phyloP scores from a whole-genome alignment of 352 stramenopile genomes.

The Pythium sp. region DNA sequence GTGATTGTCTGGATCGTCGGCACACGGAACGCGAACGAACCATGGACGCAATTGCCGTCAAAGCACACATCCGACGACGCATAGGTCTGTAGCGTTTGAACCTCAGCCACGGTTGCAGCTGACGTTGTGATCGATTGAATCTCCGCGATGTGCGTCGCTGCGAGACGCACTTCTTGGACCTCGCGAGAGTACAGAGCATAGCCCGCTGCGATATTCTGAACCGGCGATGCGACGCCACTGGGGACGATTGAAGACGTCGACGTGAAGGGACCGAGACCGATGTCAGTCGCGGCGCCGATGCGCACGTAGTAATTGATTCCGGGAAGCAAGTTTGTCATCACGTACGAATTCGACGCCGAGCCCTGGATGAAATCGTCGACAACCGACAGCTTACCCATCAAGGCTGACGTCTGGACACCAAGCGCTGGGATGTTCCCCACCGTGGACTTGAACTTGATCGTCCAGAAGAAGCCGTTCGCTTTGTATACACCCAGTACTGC shows the following conservation, averaged over 20 bases:
- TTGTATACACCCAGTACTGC: constrained; percentile 57
- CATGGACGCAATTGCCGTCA: constrained; percentile 43
- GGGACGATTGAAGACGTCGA: constrained; percentile 35
- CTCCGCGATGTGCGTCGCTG: constrained; percentile 63
- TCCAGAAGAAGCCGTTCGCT: constrained; percentile 79
- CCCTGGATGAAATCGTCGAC: constrained; percentile 41
- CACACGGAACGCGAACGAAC: constrained; percentile 60
- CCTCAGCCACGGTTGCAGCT: constrained; percentile 59
- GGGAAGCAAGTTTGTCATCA: constrained; percentile 47
- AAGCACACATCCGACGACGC: constrained; percentile 43
- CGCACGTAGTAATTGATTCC: constrained; percentile 70
- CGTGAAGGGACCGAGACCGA: constrained; percentile 53
- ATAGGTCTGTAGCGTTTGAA: constrained; percentile 68
- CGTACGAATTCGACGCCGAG: constrained; percentile 34
- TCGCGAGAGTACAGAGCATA: constrained; percentile 58
- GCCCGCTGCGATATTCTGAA: constrained; percentile 52
- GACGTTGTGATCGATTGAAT: constrained; percentile 66
- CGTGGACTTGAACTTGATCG: constrained; percentile 76
- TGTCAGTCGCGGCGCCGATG: constrained; percentile 54
- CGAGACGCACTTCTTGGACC: constrained; percentile 67
- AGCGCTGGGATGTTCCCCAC: constrained; percentile 64
- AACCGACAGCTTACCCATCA: constrained; percentile 33
- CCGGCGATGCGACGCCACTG: constrained; percentile 38
- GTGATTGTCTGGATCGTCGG: constrained; percentile 75
- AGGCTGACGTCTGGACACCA: constrained; percentile 18